A percentile compares a stretch with the other conserved stretches of the same genome.
Conservation (phyloP, 78 protist genomes). For the Bigelowiella natans region DNA sequence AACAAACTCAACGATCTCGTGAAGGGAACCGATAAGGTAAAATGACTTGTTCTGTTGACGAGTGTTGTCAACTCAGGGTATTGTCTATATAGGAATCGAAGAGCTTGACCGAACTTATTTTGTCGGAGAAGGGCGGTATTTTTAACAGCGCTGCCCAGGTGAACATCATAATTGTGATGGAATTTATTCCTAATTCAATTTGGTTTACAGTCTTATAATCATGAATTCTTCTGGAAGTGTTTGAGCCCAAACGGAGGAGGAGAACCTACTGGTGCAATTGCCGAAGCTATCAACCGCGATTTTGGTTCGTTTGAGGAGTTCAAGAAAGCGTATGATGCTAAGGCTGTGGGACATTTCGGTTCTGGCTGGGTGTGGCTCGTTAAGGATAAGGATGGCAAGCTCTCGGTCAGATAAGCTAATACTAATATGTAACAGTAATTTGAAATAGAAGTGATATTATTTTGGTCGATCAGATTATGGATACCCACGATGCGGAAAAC, state of each 20-base stretch:
- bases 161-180: not conserved
- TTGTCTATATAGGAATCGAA: not conserved
- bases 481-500: constrained; percentile 20
- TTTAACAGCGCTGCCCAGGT: not conserved
- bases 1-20: constrained; percentile 1
- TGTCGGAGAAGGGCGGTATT: not conserved
- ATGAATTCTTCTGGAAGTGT: constrained; percentile 1
- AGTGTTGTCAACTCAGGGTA: not conserved
- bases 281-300: not conserved
- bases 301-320: constrained; percentile 28
- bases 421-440: not conserved
- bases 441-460: not conserved
- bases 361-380: constrained; percentile 10
- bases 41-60: not conserved
- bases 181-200: not conserved
- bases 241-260: not conserved
- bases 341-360: constrained; percentile 14
- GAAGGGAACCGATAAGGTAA: not conserved
- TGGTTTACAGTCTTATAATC: not conserved
- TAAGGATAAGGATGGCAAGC: not conserved
- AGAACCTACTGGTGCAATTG: not conserved
- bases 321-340: constrained; percentile 7
- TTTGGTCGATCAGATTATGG: not conserved
- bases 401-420: not conserved
- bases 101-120: not conserved